Evolutionary conservation across 345 rosid genomes (phyloP).

Genomic region (Citrus australasica): DNA sequence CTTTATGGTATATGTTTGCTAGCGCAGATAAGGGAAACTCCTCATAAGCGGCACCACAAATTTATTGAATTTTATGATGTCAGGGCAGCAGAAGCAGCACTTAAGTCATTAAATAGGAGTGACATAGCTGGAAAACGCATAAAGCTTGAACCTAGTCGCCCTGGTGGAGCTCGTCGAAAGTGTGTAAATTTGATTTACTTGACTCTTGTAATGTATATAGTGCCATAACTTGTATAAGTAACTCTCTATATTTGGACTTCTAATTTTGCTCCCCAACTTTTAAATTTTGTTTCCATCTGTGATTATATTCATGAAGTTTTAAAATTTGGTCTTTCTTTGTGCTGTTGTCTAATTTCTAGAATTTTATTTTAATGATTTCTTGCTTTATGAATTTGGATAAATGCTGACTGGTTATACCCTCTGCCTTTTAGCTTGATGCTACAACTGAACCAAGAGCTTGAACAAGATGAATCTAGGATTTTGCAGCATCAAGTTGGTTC

Average conservation of each 20-base stretch:
- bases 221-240: background rate
- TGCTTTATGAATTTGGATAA: background rate
- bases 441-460: slow-evolving; percentile 60
- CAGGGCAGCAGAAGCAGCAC: slow-evolving; percentile 77
- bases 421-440: slow-evolving; percentile 44
- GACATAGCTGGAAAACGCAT: slow-evolving; percentile 85
- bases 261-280: background rate
- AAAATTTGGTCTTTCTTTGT: background rate
- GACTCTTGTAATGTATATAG: slow-evolving; percentile 4
- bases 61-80: slow-evolving; percentile 82
- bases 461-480: slow-evolving; percentile 54
- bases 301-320: background rate
- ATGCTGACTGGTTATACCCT: background rate
- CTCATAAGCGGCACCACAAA: slow-evolving; percentile 81
- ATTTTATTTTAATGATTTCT: background rate
- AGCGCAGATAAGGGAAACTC: slow-evolving; percentile 80
- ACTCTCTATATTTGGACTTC: background rate
- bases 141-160: slow-evolving; percentile 85
- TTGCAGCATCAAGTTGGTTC: slow-evolving; percentile 50
- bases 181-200: slow-evolving; percentile 23
- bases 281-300: background rate
- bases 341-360: background rate
- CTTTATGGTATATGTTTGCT: slow-evolving; percentile 20
- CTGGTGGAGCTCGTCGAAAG: slow-evolving; percentile 79
- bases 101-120: slow-evolving; percentile 63